Evolutionary conservation across 306 rosid species (phyloP), one percentile per base, ranked within the genome.

Genomic region (Corylus americana): DNA sequence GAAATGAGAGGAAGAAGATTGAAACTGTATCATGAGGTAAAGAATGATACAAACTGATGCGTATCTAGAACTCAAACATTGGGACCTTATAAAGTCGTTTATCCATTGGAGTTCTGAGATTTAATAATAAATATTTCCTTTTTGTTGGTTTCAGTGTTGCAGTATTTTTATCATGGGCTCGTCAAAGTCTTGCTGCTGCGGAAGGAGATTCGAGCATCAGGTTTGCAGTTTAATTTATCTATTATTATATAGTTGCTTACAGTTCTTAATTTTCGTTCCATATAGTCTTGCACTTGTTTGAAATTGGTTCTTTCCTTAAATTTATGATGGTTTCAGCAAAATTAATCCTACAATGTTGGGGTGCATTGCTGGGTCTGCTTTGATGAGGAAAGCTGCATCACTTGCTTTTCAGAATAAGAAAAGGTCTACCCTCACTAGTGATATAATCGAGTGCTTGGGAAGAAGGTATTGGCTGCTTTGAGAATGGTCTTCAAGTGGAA

Each of bases 351-450:
- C 94, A 18, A 73, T 88, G 18, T 76, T 95, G 81, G 99, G 98
- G 53, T 87, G 96, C 90, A 83, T 95, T 69, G 99, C 97, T 48
- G 98, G 93, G 22, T 88, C 99, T 61, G 85, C 92, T 59, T 71
- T 95, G 78, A 76, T 91, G 91, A 93, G 98, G 81, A 95, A 77
- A 80, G 98, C 99, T 31, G 99, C 99, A 53, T 89, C 96, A 25
- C 89, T 90, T 76, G 98, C 97, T 69, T 93, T 91, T 79, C 74
- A 81, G 61, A 75, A 78, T 77, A 92, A 92, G 91, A 95, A 90
- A 88, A 90, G 99, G 84, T 91, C 99, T 71, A 90, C 97, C 4
- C 92, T 93, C 75, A 93, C 99, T 0, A 82, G 91, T 7, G 98
- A 95, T 83, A 93, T 95, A 83, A 95, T 95, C 61, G 92, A 93